A percentile compares a stretch with the other conserved stretches of the same genome.
Evolutionary conservation across 2,329 filamentous ascomycete species (phyloP).

Genomic region (Cordyceps cateniannulata): DNA sequence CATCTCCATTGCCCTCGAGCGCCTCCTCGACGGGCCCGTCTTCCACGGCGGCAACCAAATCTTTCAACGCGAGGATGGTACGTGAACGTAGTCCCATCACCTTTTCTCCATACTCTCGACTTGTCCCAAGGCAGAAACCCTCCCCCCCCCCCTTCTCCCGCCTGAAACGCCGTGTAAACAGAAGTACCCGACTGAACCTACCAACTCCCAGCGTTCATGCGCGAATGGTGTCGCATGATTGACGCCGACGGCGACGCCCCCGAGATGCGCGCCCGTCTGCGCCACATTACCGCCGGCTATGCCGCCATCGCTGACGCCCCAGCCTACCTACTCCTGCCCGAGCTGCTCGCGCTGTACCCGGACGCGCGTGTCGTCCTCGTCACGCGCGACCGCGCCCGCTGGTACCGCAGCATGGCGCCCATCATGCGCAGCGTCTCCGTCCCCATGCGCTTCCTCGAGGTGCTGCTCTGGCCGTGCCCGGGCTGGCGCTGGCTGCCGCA

Average conservation of each 20-base stretch:
- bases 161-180: too few relatives aligned
- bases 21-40: constrained; percentile 40
- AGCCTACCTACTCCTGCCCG: constrained; percentile 33
- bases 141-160: too few relatives aligned
- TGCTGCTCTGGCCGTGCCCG: constrained; percentile 13
- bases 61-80: constrained; percentile 29
- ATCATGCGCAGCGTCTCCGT: constrained; percentile 14
- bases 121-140: too few relatives aligned
- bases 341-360: constrained; percentile 42
- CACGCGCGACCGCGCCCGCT: constrained; percentile 28
- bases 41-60: constrained; percentile 41
- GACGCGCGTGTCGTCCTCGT: constrained; percentile 41
- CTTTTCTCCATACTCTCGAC: too few relatives aligned
- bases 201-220: constrained; percentile 7
- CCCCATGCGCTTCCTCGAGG: constrained; percentile 4
- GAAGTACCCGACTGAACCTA: too few relatives aligned
- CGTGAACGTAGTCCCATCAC: too few relatives aligned
- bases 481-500: constrained; percentile 14
- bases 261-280: constrained; percentile 25
- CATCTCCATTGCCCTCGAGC: constrained; percentile 39
- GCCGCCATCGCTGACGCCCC: constrained; percentile 41
- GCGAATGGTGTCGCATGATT: constrained; percentile 12
- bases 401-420: constrained; percentile 26
- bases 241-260: constrained; percentile 19
- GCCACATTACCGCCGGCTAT: constrained; percentile 34